Base-by-base conservation (phyloP, 1,139 yeast species). In the Geotrichum carabidarum region DNA sequence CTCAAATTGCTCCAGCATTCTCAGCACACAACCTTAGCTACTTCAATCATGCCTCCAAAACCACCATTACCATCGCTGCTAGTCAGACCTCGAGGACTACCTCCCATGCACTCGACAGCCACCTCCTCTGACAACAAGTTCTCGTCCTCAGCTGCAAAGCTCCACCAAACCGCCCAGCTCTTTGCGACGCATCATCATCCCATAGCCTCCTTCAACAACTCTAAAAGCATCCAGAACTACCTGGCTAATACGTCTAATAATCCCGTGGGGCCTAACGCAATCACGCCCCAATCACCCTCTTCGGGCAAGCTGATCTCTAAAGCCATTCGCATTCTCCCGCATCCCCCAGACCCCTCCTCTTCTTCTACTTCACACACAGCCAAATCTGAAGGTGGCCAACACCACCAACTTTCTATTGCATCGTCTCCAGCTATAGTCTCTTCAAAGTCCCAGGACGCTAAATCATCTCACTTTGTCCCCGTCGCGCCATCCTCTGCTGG, bases 31-130 rank as follows among this genome's bases (percentile, higher is more conserved):
- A 22, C 5, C 27, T 22, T 22, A 22, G 27, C 27, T 22, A 12
- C 37, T 35, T 37, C 30, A 8, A 44, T 12, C 17, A 50, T 50
- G 54, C 54, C 54, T 31, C 54, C 54, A 15, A 50, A 45, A 27
- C 45, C 54, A 7, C 49, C 47, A 4, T 35, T 43, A 17, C 12
- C 31, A 14, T 44, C 50, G 27, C 48, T 50, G n/a, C 50, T 50
- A 8, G 54, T 45, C 45, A 50, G 54, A 50, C 54, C 44, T 32
- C 43, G 50, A 11, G 38, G 38, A 4, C 18, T 44, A 5, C 38
- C 47, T n/a, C 47, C 38, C n/a, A 44, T 44, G 8, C 37, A 44
- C 18, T 44, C 47, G 14, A 14, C 47, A 2, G 14, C 47, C 14
- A 44, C n/a, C n/a, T 27, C 30, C 47, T 31, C 47, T 9, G 47